Percentiles rank a stretch among this genome's conserved stretches.
phyloP scores from a whole-genome alignment of 164 flowering plant genomes.

The Tinospora cordifolia region DNA sequence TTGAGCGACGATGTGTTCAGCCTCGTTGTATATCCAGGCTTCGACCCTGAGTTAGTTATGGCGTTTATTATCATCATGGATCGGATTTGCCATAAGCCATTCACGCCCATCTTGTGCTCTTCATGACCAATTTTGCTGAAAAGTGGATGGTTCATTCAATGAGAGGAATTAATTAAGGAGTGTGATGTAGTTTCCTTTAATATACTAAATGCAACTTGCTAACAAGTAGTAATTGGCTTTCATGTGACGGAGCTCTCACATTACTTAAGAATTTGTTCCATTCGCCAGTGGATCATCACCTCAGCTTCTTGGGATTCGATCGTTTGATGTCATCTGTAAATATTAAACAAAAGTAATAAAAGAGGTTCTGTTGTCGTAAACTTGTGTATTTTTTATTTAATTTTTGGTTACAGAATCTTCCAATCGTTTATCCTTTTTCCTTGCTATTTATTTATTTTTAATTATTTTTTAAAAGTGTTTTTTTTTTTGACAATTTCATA shows the following conservation, averaged over 20 bases:
- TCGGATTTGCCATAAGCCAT: conserved; percentile 40
- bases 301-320: neutral
- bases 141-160: neutral
- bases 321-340: neutral
- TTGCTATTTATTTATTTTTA: too few species aligned
- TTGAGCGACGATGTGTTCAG: conserved; percentile 48
- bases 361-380: too few species aligned
- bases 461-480: too few species aligned
- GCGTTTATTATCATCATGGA: conserved; percentile 56
- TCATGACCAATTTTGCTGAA: neutral
- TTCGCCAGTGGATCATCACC: neutral
- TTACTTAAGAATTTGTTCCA: neutral
- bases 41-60: conserved; percentile 37
- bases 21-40: conserved; percentile 39
- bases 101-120: conserved; percentile 38
- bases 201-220: too few species aligned
- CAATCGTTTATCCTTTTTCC: too few species aligned
- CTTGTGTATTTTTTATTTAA: too few species aligned
- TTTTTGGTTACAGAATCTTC: too few species aligned
- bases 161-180: too few species aligned
- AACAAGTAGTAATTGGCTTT: neutral
- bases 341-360: neutral
- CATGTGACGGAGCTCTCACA: neutral
- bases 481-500: too few species aligned
- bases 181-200: neutral